These are phyloP conservation scores for Penicillium sumatraense DNA, from an alignment of 2,329 filamentous ascomycete genomes.

Conservation along the genomic window DNA sequence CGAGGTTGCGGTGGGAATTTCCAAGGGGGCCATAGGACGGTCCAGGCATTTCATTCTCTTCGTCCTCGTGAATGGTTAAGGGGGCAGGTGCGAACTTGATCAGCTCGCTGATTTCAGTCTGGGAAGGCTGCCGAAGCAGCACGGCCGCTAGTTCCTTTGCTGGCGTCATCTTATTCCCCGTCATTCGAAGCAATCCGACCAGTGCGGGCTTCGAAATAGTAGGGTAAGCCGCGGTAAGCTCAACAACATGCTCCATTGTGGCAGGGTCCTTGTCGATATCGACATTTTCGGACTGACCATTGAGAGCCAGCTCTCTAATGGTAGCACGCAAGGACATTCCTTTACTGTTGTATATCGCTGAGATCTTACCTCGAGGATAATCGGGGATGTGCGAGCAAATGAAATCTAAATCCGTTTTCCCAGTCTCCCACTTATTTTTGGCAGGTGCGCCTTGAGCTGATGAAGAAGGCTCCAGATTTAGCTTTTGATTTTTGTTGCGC, in stretches of 20 bases:
- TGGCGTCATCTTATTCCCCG: slow-evolving; percentile 60
- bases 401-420: slow-evolving; percentile 63
- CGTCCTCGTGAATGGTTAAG: slow-evolving; percentile 30
- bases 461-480: slow-evolving; percentile 20
- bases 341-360: slow-evolving; percentile 63
- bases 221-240: slow-evolving; percentile 61
- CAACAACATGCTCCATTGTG: slow-evolving; percentile 55
- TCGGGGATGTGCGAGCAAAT: slow-evolving; percentile 58
- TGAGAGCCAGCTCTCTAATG: slow-evolving; percentile 58
- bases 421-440: slow-evolving; percentile 63
- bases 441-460: slow-evolving; percentile 16
- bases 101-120: slow-evolving; percentile 39
- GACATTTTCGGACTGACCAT: slow-evolving; percentile 47
- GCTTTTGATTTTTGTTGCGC: slow-evolving; percentile 33
- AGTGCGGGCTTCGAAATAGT: slow-evolving; percentile 54
- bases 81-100: slow-evolving; percentile 48
- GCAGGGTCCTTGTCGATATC: slow-evolving; percentile 46
- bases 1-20: slow-evolving; percentile 12
- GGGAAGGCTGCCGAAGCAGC: slow-evolving; percentile 48
- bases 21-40: background rate
- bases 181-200: slow-evolving; percentile 59
- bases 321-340: slow-evolving; percentile 61
- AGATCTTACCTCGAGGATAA: slow-evolving; percentile 52
- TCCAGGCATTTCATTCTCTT: background rate
- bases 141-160: slow-evolving; percentile 65